Evolutionary conservation across 2,329 filamentous ascomycete species (phyloP), one percentile per base, ranked within the genome.

Genomic region (Botrytis medusae): DNA sequence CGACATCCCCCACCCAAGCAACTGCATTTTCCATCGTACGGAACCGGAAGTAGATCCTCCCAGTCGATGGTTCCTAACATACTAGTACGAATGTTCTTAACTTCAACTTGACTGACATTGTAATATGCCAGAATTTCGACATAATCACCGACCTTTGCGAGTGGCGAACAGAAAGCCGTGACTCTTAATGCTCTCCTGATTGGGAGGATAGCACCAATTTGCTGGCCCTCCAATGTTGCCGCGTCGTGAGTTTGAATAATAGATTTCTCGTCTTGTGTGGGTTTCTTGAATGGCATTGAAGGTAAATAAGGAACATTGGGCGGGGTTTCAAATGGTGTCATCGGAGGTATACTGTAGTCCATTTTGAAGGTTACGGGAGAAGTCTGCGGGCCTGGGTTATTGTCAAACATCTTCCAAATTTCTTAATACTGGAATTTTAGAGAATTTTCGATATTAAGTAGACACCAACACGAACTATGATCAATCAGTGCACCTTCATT

Each of bases 41-140:
- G 71, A 18, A 73, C 40, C 0, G 64, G 54, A 51, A 73, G 59
- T 4, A 73, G 14, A 29, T 48, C 46, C 8, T 69, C 64, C 71
- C 71, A 73, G 18, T 61, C 10, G 20, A 73, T 44, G 1, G 37
- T 34, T 54, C 44, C 71, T 7, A 16, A 18, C 3, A 70, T n/a
- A 20, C 65, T n/a, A n/a, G 71, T 73, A 18, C 71, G 54, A 62
- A 73, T 14, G 62, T 34, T 70, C n/a, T 69, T 63, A 6, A 63
- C 64, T 37, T 51, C 54, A 7, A 63, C 64, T 16, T 54, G 32
- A 10, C 25, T 34, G 34, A n/a, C 18, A 22, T 44, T 42, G 0
- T 61, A 22, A 46, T 73, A 14, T 29, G 20, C 57, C 32, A 51
- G 3, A 34, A 73, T 37, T 10, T 40, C 29, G 44, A 73, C 71